Evolutionary conservation across 768 basidiomycete species (phyloP).

Genomic region (Cystobasidium tubakii): DNA sequence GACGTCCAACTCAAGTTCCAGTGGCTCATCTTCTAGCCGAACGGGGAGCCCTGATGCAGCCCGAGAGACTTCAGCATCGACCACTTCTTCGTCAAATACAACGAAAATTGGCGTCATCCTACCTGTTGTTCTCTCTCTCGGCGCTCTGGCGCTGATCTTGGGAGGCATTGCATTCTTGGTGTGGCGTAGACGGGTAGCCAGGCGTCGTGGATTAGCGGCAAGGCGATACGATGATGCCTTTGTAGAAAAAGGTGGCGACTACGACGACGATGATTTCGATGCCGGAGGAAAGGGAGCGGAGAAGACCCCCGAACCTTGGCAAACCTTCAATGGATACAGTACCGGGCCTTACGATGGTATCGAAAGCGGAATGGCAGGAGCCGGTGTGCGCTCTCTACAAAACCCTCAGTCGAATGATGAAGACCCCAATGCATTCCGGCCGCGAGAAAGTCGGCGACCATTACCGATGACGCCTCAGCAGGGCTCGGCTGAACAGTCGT

Average conservation of each 20-base stretch:
- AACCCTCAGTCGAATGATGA: neutral
- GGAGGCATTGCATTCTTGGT: conserved; percentile 6
- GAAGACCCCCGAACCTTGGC: neutral
- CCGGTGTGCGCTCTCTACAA: conserved; percentile 4
- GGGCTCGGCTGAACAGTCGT: neutral
- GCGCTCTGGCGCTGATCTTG: conserved; percentile 14
- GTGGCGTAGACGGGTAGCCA: conserved; percentile 15
- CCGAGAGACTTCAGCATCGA: neutral
- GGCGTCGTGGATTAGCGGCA: neutral
- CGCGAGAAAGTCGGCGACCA: conserved; percentile 19
- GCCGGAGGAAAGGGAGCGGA: neutral
- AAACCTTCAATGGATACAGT: conserved; percentile 14
- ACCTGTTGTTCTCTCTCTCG: conserved; percentile 30
- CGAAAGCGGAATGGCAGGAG: conserved; percentile 20
- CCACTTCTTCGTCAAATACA: neutral
- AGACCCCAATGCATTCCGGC: conserved; percentile 2
- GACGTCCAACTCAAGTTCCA: neutral
- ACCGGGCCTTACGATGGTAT: conserved; percentile 2
- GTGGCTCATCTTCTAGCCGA: neutral
- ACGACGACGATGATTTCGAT: neutral
- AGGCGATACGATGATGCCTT: conserved; percentile 17
- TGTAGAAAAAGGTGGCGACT: conserved; percentile 1
- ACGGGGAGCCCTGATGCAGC: neutral
- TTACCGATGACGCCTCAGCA: conserved; percentile 23
- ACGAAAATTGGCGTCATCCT: conserved; percentile 25